Conservation (phyloP, 768 basidiomycete genomes). For the Rhodotorula paludigena region DNA sequence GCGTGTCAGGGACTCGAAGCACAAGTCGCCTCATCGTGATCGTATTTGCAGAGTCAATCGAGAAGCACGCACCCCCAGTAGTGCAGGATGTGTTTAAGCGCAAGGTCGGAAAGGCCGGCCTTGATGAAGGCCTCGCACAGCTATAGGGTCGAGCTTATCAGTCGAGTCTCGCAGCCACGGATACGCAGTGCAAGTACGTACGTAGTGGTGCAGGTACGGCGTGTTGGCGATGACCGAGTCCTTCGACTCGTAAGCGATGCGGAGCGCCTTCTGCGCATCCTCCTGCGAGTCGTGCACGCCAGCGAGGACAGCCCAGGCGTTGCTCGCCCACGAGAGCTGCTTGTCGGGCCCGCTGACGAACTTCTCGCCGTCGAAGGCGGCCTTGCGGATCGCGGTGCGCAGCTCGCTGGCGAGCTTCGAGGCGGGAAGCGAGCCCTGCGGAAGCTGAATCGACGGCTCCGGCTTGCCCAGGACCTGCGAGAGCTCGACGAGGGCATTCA, state of each 20-base stretch:
- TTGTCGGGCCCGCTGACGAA: slow-evolving; percentile 35
- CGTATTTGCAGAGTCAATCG: neutral
- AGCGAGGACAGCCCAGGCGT: slow-evolving; percentile 42
- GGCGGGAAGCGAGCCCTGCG: neutral
- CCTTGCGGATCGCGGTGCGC: slow-evolving; percentile 16
- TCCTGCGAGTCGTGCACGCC: slow-evolving; percentile 25
- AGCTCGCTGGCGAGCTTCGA: slow-evolving; percentile 21
- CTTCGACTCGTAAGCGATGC: neutral
- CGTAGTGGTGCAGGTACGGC: neutral
- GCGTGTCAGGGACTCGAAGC: no score
- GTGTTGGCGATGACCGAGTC: neutral
- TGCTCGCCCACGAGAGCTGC: slow-evolving; percentile 41
- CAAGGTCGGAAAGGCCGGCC: slow-evolving; percentile 38
- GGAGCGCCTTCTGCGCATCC: slow-evolving; percentile 27
- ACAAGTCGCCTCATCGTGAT: no score
- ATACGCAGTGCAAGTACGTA: neutral
- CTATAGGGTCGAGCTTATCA: neutral
- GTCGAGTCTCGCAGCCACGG: neutral
- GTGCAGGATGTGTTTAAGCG: slow-evolving; percentile 37
- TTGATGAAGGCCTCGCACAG: slow-evolving; percentile 41
- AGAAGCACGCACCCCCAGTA: slow-evolving; percentile 36
- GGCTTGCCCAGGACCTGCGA: slow-evolving; percentile 22
- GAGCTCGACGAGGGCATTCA: slow-evolving; percentile 31
- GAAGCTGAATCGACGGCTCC: slow-evolving; percentile 3
- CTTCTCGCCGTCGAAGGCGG: slow-evolving; percentile 27